A percentile compares a stretch with the other conserved stretches of the same genome.
Conservation (phyloP, 352 stramenopile species). For the Phytophthora meadii region DNA sequence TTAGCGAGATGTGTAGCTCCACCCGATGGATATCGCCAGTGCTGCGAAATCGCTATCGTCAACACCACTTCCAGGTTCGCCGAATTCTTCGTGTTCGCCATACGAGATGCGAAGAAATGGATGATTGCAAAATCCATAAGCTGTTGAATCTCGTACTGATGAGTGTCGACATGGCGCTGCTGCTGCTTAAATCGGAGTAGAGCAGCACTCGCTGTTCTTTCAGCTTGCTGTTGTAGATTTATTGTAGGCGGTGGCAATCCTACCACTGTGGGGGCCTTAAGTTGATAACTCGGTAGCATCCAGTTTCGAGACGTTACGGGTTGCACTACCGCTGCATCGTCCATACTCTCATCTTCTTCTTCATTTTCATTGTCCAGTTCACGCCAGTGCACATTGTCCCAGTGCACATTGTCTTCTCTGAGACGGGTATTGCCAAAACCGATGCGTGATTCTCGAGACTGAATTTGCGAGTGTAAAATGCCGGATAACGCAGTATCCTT, state of each 20-base stretch:
- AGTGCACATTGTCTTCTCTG: too few species aligned
- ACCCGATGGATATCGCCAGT: conserved; percentile 25
- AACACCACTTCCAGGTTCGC: conserved; percentile 8
- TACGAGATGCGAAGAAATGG: conserved; percentile 31
- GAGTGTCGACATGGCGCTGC: conserved; percentile 14
- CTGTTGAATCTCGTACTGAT: conserved; percentile 26
- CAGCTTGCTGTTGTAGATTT: conserved; percentile 6
- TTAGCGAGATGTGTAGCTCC: too few species aligned
- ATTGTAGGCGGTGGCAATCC: too few species aligned
- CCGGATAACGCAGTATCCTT: conserved; percentile 12
- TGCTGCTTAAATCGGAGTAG: conserved; percentile 22
- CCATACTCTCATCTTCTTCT: too few species aligned
- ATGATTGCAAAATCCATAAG: conserved; percentile 33
- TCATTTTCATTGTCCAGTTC: too few species aligned
- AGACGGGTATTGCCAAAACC: conserved; percentile 26
- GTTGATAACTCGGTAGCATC: too few species aligned
- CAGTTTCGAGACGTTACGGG: too few species aligned
- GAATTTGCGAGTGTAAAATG: not conserved
- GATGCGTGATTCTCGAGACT: conserved; percentile 21
- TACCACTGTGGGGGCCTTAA: too few species aligned
- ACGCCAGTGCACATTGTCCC: not conserved
- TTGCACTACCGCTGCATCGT: too few species aligned
- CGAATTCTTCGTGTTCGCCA: conserved; percentile 7
- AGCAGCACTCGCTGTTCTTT: not conserved
- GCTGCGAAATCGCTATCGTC: conserved; percentile 27